Base-by-base conservation (phyloP, 2,329 filamentous ascomycete species). In the Exophiala dermatitidis region DNA sequence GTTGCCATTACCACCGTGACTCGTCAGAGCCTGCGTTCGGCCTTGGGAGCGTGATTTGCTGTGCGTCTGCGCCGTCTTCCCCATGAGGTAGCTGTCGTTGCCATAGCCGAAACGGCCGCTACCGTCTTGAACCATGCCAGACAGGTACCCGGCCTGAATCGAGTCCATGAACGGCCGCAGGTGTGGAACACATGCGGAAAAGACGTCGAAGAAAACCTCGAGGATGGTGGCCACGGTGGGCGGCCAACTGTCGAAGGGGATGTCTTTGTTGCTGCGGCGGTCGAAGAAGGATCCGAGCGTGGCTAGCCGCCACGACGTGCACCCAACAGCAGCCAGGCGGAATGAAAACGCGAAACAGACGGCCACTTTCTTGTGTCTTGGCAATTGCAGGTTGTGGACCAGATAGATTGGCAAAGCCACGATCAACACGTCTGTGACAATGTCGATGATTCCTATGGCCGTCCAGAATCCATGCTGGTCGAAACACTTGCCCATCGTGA, bases 401-500 rank as follows among this genome's bases (percentile, higher is more conserved):
- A 64, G 48, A 32, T 62, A 43, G 30, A 60, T 49, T 4, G 61
- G 60, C 32, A 63, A 29, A n/a, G 58, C 45, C 31, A 59, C 53
- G 4, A 62, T 52, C 7, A 60, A 54, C 4, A 62, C 8, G 46
- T 64, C 62, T 7, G 46, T 62, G 1, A 62, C 10, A 28, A 63
- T 60, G 48, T 60, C 60, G 36, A 60, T 47, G 28, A 53, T 42
- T 30, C 49, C 57, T 31, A 62, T 47, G 3, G 52, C 56, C 30
- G 56, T 50, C 46, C 62, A 60, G 19, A 64, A 55, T 7, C 53
- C 56, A 5, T 43, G 38, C 48, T 59, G 62, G 38, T 50, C 47
- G 36, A 64, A 49, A 41, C 62, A 63, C 40, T 49, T 56, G 26
- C 51, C 54, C 1, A 56, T 55, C 2, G 54, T 52, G 45, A 56